Base-by-base conservation (phyloP, 2,329 filamentous ascomycete genomes). In the Aureobasidium leucospermi region DNA sequence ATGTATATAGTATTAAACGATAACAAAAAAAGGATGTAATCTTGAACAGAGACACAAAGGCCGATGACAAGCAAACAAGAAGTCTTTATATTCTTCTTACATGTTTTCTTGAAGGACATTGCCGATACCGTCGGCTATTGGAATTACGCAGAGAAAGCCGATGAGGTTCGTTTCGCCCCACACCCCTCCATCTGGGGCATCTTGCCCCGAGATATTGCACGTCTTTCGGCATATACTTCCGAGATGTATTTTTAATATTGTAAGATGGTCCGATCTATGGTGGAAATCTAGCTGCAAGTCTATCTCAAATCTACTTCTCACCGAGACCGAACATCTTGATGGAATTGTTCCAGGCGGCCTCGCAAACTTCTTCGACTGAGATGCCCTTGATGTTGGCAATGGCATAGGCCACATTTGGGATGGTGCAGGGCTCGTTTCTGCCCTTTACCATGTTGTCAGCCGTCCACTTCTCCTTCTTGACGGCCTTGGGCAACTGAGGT, bases 401-500 rank as follows among this genome's bases (percentile, higher is more conserved):
- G 55, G 93, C 89, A 71, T 87, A 85, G n/a, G 90, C 94, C 13
- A 99, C 89, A 57, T 87, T 85, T 64, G 87, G 85, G 65, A 99
- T 96, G 57, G 83, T 87, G 67, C 88, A 92, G 9, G 93, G 90
- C 74, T 99, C 94, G 70, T 99, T 99, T 62, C 94, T 84, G 0
- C 93, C 90, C 76, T 97, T 99, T 57, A 99, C 83, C 89, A 96
- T 93, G 42, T 81, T 81, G 0, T 92, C 93, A 67, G 89, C 85
- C 46, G 84, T 82, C 87, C 91, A 99, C 72, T 89, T 96, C 76
- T 99, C 94, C 76, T 96, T 97, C 80, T 97, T 99, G 32, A 96
- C 88, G 4, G 86, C 80, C 74, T 89, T 95, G 66, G 87, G 94
- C 36, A 90, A 76, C 56, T 85, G 80, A 0, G 87, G 86, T 1